These are phyloP conservation scores for Marasmius oreades DNA, from an alignment of 1,284 basidiomycete genomes.

Conservation along the genomic window DNA sequence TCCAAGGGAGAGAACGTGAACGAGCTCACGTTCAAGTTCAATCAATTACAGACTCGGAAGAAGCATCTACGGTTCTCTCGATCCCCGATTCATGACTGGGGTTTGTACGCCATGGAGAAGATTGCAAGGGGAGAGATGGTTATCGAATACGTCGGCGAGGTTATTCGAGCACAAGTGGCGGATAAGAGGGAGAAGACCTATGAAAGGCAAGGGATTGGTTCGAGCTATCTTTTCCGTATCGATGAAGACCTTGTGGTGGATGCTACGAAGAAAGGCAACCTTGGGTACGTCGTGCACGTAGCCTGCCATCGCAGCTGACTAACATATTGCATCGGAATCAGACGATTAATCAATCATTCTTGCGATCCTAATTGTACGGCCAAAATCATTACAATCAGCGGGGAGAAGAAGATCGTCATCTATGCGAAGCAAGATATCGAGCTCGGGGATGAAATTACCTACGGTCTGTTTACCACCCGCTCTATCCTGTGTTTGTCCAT, in stretches of 20 bases:
- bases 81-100: slow-evolving; percentile 98
- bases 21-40: slow-evolving; percentile 87
- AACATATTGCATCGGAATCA: slow-evolving; percentile 29
- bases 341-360: slow-evolving; percentile 93
- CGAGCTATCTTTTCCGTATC: slow-evolving; percentile 91
- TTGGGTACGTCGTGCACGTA: slow-evolving; percentile 65
- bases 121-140: slow-evolving; percentile 98
- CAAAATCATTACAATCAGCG: slow-evolving; percentile 97
- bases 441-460: slow-evolving; percentile 92
- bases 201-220: slow-evolving; percentile 93
- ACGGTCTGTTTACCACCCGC: slow-evolving; percentile 51
- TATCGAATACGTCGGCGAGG: slow-evolving; percentile 98
- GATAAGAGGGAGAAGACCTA: slow-evolving; percentile 97
- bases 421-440: slow-evolving; percentile 95
- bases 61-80: slow-evolving; percentile 96
- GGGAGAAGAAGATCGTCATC: slow-evolving; percentile 98
- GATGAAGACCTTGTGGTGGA: slow-evolving; percentile 94
- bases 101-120: slow-evolving; percentile 92
- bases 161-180: slow-evolving; percentile 93
- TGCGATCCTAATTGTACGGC: slow-evolving; percentile 98
- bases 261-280: slow-evolving; percentile 97
- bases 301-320: slow-evolving; percentile 8
- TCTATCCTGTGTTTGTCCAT: slow-evolving; percentile 4
- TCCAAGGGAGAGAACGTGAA: slow-evolving; percentile 65
- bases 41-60: slow-evolving; percentile 96